Conservation (phyloP, 2,329 filamentous ascomycete species). For the Colletotrichum coccodes region DNA sequence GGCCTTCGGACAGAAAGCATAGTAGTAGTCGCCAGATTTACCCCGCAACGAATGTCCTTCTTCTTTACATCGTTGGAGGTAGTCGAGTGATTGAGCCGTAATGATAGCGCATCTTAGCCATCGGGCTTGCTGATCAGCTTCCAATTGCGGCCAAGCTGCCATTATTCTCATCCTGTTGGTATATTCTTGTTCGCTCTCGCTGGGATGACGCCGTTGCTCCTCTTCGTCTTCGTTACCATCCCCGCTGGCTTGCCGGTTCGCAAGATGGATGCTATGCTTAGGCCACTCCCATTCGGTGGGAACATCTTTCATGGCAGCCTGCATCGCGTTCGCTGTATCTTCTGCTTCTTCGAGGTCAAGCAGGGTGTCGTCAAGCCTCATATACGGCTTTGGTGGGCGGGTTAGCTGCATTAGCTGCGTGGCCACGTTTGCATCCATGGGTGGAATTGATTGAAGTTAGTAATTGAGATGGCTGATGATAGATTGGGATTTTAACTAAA, state of each 20-base stretch:
- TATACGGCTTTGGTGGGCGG: neutral
- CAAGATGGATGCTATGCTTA: neutral
- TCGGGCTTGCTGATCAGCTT: neutral
- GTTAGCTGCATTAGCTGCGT: neutral
- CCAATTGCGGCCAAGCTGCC: neutral
- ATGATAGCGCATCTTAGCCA: neutral
- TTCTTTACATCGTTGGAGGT: neutral
- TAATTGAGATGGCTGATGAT: neutral
- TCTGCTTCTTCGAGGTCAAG: neutral
- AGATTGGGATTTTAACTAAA: too few relatives aligned
- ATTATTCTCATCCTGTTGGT: neutral
- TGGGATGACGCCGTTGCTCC: neutral
- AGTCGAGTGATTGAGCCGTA: neutral
- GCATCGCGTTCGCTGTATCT: neutral
- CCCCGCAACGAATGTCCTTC: neutral
- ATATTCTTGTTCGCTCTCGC: neutral
- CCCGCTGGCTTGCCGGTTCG: neutral
- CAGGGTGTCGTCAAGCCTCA: neutral
- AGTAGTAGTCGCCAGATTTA: neutral
- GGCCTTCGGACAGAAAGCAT: neutral
- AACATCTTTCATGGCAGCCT: neutral
- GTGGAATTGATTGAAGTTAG: neutral
- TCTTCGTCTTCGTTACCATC: neutral
- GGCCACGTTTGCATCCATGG: neutral
- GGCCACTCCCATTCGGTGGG: neutral